These are phyloP conservation scores for Irpex sp. DNA, from an alignment of 1,284 basidiomycete species.

Conservation along the genomic window DNA sequence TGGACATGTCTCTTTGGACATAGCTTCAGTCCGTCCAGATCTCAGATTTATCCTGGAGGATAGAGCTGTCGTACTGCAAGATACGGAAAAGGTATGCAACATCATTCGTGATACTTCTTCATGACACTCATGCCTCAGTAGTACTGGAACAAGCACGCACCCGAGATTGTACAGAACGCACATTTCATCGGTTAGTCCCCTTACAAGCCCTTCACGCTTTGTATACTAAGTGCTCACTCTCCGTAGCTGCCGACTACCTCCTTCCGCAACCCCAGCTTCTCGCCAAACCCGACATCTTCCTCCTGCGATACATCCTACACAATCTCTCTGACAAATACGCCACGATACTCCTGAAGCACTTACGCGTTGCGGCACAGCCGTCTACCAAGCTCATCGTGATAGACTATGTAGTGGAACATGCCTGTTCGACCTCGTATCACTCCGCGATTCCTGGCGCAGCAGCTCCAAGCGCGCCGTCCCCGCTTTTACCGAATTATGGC, in stretches of 20 bases:
- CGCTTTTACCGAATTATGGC: conserved; percentile 9
- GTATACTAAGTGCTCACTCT: not conserved
- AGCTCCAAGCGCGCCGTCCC: conserved; percentile 1
- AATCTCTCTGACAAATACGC: conserved; percentile 24
- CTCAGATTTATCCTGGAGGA: not conserved
- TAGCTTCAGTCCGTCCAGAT: conserved; percentile 3
- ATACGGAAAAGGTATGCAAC: not conserved
- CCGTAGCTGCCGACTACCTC: not conserved
- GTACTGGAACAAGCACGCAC: not conserved
- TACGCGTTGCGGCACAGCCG: conserved; percentile 19
- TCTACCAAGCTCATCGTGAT: conserved; percentile 16
- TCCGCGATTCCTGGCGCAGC: conserved; percentile 5
- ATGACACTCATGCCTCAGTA: not conserved
- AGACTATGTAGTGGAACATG: conserved; percentile 9
- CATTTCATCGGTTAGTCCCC: not conserved
- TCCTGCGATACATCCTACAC: conserved; percentile 25
- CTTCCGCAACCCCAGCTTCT: conserved; percentile 9
- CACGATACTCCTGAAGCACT: conserved; percentile 19
- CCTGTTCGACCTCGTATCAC: not conserved
- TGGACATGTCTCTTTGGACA: conserved; percentile 11
- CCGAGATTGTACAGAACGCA: not conserved
- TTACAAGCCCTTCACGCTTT: not conserved
- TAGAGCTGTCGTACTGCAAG: not conserved
- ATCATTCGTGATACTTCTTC: not conserved
- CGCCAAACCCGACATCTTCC: conserved; percentile 14